These are phyloP conservation scores for Durusdinium trenchii DNA, from an alignment of 73 alveolate species.

Conservation along the genomic window DNA sequence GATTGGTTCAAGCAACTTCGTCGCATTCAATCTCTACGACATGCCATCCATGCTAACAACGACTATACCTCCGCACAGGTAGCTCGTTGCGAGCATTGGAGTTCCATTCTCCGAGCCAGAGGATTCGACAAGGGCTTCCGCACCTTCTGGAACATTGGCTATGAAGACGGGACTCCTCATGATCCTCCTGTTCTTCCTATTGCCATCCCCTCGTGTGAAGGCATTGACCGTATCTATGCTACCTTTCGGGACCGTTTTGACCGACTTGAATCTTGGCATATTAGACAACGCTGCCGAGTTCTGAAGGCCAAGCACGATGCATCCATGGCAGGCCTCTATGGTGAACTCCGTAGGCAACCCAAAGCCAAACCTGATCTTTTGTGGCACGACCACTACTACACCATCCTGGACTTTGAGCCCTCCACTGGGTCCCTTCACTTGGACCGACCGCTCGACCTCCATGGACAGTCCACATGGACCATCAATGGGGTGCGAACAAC, in stretches of 20 bases:
- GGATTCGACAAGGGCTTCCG: neutral
- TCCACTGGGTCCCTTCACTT: too few species aligned
- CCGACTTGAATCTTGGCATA: neutral
- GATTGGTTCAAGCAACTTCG: constrained; percentile 15
- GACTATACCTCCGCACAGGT: neutral
- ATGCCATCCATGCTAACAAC: neutral
- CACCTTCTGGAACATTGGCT: neutral
- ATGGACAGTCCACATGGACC: too few species aligned
- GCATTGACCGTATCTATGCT: neutral
- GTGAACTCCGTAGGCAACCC: neutral
- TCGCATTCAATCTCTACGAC: neutral
- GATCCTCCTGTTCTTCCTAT: neutral
- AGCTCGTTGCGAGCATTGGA: constrained; percentile 16
- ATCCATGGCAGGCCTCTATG: neutral
- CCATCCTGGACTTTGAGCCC: too few species aligned
- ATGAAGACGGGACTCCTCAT: neutral
- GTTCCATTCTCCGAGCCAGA: neutral
- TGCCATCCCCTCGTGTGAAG: neutral
- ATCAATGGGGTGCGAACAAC: too few species aligned
- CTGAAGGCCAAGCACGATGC: neutral
- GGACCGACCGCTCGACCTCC: too few species aligned
- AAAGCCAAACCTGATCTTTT: too few species aligned
- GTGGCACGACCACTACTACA: too few species aligned
- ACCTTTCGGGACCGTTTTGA: neutral
- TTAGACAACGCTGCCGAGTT: neutral